phyloP scores from a whole-genome alignment of 2,329 filamentous ascomycete genomes.

The Neonectria sp. region DNA sequence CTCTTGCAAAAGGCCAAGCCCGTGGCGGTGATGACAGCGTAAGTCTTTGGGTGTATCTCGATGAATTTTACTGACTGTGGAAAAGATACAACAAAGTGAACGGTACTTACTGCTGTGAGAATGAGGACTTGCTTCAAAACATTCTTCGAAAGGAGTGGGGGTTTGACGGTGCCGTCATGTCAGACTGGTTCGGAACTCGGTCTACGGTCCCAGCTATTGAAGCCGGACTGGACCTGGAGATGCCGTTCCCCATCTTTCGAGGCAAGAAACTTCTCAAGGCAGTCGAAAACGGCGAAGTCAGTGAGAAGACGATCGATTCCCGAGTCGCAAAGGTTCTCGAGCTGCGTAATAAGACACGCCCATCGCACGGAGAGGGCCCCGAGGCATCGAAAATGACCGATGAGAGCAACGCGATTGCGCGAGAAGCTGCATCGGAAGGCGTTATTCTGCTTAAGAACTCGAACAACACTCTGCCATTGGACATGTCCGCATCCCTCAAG shows the following conservation, averaged over 20 bases:
- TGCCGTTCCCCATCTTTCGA: slow-evolving; percentile 36
- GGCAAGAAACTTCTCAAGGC: slow-evolving; percentile 27
- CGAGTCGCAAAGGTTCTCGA: slow-evolving; percentile 14
- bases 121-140: neutral
- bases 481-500: neutral
- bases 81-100: slow-evolving; percentile 41
- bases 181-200: slow-evolving; percentile 41
- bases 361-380: slow-evolving; percentile 3
- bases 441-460: slow-evolving; percentile 38
- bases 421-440: slow-evolving; percentile 19
- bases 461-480: slow-evolving; percentile 15
- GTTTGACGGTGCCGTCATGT: slow-evolving; percentile 34
- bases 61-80: neutral
- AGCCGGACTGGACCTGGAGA: slow-evolving; percentile 36
- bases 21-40: slow-evolving; percentile 37
- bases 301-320: slow-evolving; percentile 18
- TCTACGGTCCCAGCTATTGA: slow-evolving; percentile 17
- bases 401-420: slow-evolving; percentile 32
- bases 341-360: slow-evolving; percentile 25
- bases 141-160: slow-evolving; percentile 35
- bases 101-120: slow-evolving; percentile 28
- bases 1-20: slow-evolving; percentile 29
- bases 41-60: neutral
- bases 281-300: neutral
- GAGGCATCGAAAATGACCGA: slow-evolving; percentile 31